phyloP scores from a whole-genome alignment of 2,329 filamentous ascomycete species.

The Penicillium thymicola region DNA sequence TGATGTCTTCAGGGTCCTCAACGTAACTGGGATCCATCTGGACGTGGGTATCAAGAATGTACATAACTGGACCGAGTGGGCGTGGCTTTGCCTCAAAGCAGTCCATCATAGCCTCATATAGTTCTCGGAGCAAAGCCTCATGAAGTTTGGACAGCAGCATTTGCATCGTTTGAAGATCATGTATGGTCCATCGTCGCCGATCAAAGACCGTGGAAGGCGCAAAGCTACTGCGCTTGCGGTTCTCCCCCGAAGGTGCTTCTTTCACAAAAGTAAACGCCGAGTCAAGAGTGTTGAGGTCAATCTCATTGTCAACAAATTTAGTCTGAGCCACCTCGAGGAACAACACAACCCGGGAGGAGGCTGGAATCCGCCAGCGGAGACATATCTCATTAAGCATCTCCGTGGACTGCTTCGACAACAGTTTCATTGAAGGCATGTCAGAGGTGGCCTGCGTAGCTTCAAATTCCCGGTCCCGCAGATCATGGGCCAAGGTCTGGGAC shows the following conservation, averaged over 20 bases:
- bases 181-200: conserved; percentile 65
- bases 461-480: conserved; percentile 55
- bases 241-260: conserved; percentile 62
- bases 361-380: conserved; percentile 83
- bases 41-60: conserved; percentile 77
- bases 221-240: conserved; percentile 52
- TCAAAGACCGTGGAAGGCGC: conserved; percentile 50
- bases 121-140: conserved; percentile 77
- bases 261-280: conserved; percentile 80
- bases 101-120: conserved; percentile 82
- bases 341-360: conserved; percentile 72
- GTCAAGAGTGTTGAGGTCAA: conserved; percentile 77
- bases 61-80: conserved; percentile 74
- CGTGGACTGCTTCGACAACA: conserved; percentile 70
- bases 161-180: conserved; percentile 69
- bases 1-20: conserved; percentile 64
- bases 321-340: conserved; percentile 81
- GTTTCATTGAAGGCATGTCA: conserved; percentile 49
- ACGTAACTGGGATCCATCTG: conserved; percentile 73
- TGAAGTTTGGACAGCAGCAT: conserved; percentile 71
- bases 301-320: conserved; percentile 80
- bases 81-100: conserved; percentile 88
- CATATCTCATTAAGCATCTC: conserved; percentile 84
- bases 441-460: conserved; percentile 49
- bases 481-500: conserved; percentile 67